These are phyloP conservation scores for Neltuma alba DNA, from an alignment of 306 rosid species.

Conservation along the genomic window DNA sequence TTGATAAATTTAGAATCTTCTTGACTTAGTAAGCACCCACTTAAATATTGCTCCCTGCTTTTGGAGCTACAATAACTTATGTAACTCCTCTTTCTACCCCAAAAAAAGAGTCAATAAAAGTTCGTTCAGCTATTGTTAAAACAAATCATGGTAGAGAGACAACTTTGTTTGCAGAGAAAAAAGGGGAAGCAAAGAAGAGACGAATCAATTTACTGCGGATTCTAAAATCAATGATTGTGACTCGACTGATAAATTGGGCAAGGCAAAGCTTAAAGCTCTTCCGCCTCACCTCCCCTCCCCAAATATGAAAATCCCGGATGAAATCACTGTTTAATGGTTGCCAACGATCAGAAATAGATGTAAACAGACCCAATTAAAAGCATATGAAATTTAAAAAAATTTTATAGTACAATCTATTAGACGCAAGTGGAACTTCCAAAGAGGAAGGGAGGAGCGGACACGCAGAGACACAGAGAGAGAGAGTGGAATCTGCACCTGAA, in stretches of 20 bases:
- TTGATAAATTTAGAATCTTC: background rate
- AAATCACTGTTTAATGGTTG: background rate
- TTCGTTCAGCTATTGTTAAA: background rate
- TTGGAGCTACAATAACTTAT: background rate
- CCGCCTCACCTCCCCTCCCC: background rate
- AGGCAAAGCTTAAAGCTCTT: background rate
- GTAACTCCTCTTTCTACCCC: background rate
- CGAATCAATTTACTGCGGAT: background rate
- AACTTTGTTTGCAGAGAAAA: background rate
- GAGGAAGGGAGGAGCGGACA: background rate
- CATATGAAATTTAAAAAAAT: background rate
- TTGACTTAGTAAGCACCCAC: background rate
- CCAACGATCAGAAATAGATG: background rate
- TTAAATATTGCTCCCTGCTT: background rate
- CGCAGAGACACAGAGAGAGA: no score
- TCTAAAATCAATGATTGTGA: background rate
- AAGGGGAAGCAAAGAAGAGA: background rate
- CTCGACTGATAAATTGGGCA: background rate
- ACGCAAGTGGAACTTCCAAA: background rate
- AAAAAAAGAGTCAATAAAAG: background rate
- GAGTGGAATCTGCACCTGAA: conserved; percentile 57
- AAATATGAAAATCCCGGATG: background rate
- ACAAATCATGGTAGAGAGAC: background rate
- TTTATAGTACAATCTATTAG: background rate
- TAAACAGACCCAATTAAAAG: background rate